Percentiles rank a stretch among this genome's conserved stretches.
phyloP scores from a whole-genome alignment of 345 rosid genomes.

The Angophora floribunda region DNA sequence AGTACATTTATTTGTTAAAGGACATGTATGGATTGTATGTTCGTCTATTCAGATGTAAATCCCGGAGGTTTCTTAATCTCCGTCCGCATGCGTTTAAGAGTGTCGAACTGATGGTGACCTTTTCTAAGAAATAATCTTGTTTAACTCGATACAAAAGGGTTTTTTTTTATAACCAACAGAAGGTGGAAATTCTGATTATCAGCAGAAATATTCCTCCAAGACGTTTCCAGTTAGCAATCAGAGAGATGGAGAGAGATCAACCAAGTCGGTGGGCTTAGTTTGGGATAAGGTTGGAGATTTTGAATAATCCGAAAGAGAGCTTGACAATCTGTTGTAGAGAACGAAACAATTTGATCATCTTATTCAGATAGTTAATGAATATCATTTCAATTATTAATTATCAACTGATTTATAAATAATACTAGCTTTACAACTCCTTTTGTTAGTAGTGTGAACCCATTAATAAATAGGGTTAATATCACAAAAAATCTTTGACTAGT shows the following conservation, averaged over 20 bases:
- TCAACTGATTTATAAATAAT: background rate
- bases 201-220: too few species aligned
- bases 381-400: background rate
- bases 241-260: too few species aligned
- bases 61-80: background rate
- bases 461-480: too few species aligned
- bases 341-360: accelerated
- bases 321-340: background rate
- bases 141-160: background rate
- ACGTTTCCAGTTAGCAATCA: background rate
- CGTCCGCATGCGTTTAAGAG: too few species aligned
- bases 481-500: too few species aligned
- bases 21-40: background rate
- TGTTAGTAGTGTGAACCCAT: too few species aligned
- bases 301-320: background rate
- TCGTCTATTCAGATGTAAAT: background rate
- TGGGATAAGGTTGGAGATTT: too few species aligned
- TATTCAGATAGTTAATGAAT: background rate
- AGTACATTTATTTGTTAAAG: background rate
- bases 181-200: background rate
- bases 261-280: too few species aligned
- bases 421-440: background rate
- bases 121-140: background rate
- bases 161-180: background rate
- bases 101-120: too few species aligned